Conservation (phyloP, 2,329 filamentous ascomycete genomes). For the Mycogone perniciosa region DNA sequence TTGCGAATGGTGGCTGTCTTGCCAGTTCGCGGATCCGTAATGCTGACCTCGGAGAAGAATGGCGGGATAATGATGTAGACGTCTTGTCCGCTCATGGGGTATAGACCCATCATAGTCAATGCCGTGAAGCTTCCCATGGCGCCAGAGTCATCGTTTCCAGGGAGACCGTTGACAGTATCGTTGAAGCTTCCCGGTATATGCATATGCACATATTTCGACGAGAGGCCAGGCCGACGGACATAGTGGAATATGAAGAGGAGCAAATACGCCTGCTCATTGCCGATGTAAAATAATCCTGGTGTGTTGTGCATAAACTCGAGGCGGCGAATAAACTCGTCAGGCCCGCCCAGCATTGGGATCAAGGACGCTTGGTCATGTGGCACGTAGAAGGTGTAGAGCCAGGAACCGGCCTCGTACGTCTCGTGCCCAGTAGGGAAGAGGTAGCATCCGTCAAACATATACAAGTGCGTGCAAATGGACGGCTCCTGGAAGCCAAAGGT, state of each 20-base stretch:
- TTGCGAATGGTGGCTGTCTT: constrained; percentile 26
- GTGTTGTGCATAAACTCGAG: constrained; percentile 60
- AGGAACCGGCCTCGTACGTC: constrained; percentile 64
- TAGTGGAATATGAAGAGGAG: constrained; percentile 57
- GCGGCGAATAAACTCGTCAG: constrained; percentile 49
- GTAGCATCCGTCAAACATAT: constrained; percentile 38
- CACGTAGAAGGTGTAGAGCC: constrained; percentile 63
- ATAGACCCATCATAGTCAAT: constrained; percentile 46
- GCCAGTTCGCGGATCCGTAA: constrained; percentile 24
- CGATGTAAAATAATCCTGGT: constrained; percentile 58
- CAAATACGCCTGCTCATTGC: constrained; percentile 52
- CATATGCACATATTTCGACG: constrained; percentile 47
- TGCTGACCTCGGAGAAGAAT: constrained; percentile 41
- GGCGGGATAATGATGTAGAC: constrained; percentile 47
- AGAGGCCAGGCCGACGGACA: constrained; percentile 54
- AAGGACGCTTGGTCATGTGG: constrained; percentile 44
- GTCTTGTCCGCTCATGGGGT: constrained; percentile 48
- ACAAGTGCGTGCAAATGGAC: constrained; percentile 28
- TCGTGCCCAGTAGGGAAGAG: constrained; percentile 21
- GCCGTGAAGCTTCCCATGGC: constrained; percentile 49
- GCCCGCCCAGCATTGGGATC: constrained; percentile 51
- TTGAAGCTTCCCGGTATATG: constrained; percentile 68
- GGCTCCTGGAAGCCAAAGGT: constrained; percentile 64
- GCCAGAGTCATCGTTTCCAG: constrained; percentile 48
- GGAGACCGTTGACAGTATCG: constrained; percentile 51